Base-by-base conservation (phyloP, 805 yeast genomes). In the Zygoascus bituminiphila region DNA sequence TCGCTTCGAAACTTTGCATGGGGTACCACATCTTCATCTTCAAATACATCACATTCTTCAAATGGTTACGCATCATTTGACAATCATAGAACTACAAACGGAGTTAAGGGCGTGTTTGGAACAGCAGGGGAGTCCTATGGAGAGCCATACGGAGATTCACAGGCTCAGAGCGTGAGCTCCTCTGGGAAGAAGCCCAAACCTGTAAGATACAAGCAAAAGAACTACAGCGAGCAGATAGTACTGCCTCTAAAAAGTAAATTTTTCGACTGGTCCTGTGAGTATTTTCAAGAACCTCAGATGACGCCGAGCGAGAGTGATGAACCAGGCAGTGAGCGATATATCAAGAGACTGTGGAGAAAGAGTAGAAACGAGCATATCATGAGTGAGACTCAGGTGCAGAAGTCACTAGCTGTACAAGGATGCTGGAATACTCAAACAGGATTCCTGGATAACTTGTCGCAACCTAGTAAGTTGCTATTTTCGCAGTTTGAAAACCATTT, bases 201-300 rank as follows among this genome's bases (percentile, higher is more conserved):
- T 1, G 62, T 66, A 2, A 48, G 66, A 2, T 64, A 58, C 42
- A 40, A 33, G 19, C 43, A 51, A 21, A 54, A 60, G n/a, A 50
- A 51, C 12, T 46, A 50, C 5, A 51, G 49, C n/a, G 57, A 56
- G 42, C 46, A 55, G 17, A 51, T 57, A 7, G 49, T 48, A 5
- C 48, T 69, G 45, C 70, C 68, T 1, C 51, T 69, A 37, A 45
- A 60, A 31, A 59, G 68, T 29, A 60, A 60, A 9, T 67, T 71
- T 56, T 61, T 68, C 48, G 70, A 70, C 38, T 67, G 72, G 70
- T 57, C 70, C 44, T 78, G 87, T 51, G 98, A 93, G 63, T 89
- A 88, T 60, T 93, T 91, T 69, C 95, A 89, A 59, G 98, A 89
- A 61, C 97, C 98, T 0, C 98, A 91, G 61, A 82, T 89, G 82